Base-by-base conservation (phyloP, 192 early-diverging fungal species). In the Haplosporangium gracile region DNA sequence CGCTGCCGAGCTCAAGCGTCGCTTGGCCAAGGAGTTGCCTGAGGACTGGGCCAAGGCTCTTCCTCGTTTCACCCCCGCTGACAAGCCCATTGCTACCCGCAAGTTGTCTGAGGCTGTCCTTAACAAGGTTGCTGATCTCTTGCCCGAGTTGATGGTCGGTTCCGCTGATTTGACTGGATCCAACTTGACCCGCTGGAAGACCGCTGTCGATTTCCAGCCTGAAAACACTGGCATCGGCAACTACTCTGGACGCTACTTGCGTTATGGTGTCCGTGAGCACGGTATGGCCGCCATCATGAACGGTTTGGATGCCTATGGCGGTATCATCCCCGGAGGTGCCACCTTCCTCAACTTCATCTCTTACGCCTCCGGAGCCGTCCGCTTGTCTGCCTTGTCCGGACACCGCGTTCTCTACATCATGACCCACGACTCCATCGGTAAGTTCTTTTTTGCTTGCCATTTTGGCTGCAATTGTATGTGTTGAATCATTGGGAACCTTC, bases 341-440 rank as follows among this genome's bases (percentile, higher is more conserved):
- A 96, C 95, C 39, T 99, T 99, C 94, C 95, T 99, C 86, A 98
- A 97, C 96, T 97, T 97, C 81, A 94, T 96, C 82, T 93, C 91
- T 72, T 95, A 95, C 72, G 89, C 82, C n/a, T 90, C 81, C 24
- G 83, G 82, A 76, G 95, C 98, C 65, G 93, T 96, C 74, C 96
- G 98, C 85, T 90, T 99, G 68, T 93, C 95, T 74, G 97, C 98
- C 38, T 91, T 99, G 75, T 95, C 97, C 72, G 92, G 96, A 68
- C 94, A 96, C 87, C 97, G 97, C 42, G 97, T 99, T 77, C 85
- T 99, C 84, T 99, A 99, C 92, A 95, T 99, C 83, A 97, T 98
- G 96, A 99, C 98, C 78, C 98, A 99, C 93, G 98, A 99, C 91
- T 99, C 98, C 38, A 97, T 99, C 77, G 98, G 97, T 72, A 15